phyloP scores from a whole-genome alignment of 352 stramenopile genomes.

The Globisporangium mamillatum region DNA sequence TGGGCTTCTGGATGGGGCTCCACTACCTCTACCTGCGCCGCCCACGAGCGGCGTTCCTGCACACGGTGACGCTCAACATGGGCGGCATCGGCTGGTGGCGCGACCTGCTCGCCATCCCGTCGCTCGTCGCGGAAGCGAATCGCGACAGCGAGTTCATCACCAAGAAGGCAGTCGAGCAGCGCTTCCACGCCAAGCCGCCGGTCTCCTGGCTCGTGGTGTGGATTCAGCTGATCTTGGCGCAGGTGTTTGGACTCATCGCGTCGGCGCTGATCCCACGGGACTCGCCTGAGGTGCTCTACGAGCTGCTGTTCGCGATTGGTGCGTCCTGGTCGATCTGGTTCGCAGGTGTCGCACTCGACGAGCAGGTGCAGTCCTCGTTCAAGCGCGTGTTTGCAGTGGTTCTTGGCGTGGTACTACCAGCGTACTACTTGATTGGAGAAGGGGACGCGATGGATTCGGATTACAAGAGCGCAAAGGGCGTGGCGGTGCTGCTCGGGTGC shows the following conservation, averaged over 20 bases:
- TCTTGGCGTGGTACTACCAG: neutral
- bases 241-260: slow-evolving; percentile 13
- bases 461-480: slow-evolving; percentile 1
- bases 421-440: slow-evolving; percentile 3
- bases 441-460: neutral
- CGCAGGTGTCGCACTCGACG: slow-evolving; percentile 15
- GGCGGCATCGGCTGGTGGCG: slow-evolving; percentile 20
- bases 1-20: slow-evolving; percentile 22
- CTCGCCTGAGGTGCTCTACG: slow-evolving; percentile 4
- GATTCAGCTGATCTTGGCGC: slow-evolving; percentile 11
- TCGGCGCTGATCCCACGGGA: slow-evolving; percentile 14
- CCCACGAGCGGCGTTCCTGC: slow-evolving; percentile 21
- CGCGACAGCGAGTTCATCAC: slow-evolving; percentile 16
- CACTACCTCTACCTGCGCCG: slow-evolving; percentile 26
- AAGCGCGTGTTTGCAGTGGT: neutral
- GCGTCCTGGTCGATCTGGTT: slow-evolving; percentile 20
- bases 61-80: slow-evolving; percentile 20
- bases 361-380: neutral
- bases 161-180: slow-evolving; percentile 10
- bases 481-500: slow-evolving; percentile 3
- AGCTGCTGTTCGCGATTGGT: slow-evolving; percentile 19
- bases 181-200: slow-evolving; percentile 14
- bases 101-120: slow-evolving; percentile 21
- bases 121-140: slow-evolving; percentile 21
- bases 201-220: slow-evolving; percentile 14